phyloP scores from a whole-genome alignment of 345 rosid genomes.

The Hibiscus tridactylites region DNA sequence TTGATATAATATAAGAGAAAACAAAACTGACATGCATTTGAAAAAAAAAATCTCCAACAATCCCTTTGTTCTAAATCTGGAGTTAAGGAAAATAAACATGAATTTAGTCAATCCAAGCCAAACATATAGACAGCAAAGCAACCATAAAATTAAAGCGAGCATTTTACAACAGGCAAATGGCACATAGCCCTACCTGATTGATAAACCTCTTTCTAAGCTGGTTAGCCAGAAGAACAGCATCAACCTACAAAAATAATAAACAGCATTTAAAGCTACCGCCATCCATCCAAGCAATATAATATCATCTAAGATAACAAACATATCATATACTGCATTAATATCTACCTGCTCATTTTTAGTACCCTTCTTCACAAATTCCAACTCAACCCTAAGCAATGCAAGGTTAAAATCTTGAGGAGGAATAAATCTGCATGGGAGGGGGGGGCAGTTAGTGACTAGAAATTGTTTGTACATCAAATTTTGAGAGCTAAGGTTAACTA shows the following conservation, averaged over 20 bases:
- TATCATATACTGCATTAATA: conserved; percentile 6
- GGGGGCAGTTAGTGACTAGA: neutral
- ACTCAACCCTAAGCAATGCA: conserved; percentile 68
- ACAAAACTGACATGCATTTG: neutral
- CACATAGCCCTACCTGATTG: conserved; percentile 50
- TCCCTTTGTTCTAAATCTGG: neutral
- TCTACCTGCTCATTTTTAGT: conserved; percentile 76
- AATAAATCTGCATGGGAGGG: conserved; percentile 41
- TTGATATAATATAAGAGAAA: neutral
- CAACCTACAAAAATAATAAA: conserved; percentile 42
- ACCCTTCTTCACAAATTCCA: conserved; percentile 92
- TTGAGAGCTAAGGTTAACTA: neutral
- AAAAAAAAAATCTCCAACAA: neutral
- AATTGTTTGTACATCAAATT: neutral
- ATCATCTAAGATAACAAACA: neutral
- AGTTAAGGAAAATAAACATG: neutral
- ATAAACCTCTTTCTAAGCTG: conserved; percentile 72
- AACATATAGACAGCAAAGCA: neutral
- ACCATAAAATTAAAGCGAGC: neutral
- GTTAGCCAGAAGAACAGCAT: conserved; percentile 72
- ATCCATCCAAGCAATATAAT: neutral
- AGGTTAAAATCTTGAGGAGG: conserved; percentile 75
- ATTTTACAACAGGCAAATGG: neutral
- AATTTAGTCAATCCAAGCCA: neutral
- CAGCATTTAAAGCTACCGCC: neutral